A percentile compares a stretch with the other conserved stretches of the same genome.
Conservation (phyloP, 225 moss, liverwort and hornwort species). For the Thuidium tamariscinum region DNA sequence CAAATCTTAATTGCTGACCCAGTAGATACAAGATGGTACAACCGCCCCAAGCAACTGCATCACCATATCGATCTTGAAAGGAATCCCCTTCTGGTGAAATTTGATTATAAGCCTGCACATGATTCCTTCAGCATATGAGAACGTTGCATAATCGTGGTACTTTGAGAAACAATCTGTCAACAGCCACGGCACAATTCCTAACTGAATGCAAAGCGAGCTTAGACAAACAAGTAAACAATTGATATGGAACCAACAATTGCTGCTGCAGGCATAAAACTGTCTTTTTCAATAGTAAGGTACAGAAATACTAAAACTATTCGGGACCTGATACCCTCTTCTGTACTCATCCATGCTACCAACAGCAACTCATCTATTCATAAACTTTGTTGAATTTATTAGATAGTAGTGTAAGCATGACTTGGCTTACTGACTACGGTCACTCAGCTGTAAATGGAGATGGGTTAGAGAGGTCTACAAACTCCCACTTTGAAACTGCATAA, state of each 20-base stretch:
- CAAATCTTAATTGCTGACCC: slow-evolving; percentile 81
- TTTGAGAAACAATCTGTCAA: neutral
- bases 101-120: slow-evolving; percentile 36
- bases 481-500: neutral
- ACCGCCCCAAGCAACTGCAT: slow-evolving; percentile 94
- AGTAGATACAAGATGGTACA: slow-evolving; percentile 79
- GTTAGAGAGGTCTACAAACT: neutral
- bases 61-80: slow-evolving; percentile 81
- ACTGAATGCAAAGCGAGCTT: neutral
- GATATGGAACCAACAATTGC: neutral
- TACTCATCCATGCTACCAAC: neutral
- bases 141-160: neutral
- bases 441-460: neutral
- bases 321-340: neutral
- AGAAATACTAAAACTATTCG: neutral
- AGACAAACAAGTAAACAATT: neutral
- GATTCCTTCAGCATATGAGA: neutral
- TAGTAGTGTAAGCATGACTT: neutral
- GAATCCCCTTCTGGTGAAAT: slow-evolving; percentile 57
- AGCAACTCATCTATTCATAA: neutral
- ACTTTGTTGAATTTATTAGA: neutral
- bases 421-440: neutral
- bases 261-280: neutral
- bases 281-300: neutral
- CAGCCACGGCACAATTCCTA: neutral